Evolutionary conservation across 1,139 yeast genomes (phyloP).

Genomic region (Protomyces arabidopsidicola): DNA sequence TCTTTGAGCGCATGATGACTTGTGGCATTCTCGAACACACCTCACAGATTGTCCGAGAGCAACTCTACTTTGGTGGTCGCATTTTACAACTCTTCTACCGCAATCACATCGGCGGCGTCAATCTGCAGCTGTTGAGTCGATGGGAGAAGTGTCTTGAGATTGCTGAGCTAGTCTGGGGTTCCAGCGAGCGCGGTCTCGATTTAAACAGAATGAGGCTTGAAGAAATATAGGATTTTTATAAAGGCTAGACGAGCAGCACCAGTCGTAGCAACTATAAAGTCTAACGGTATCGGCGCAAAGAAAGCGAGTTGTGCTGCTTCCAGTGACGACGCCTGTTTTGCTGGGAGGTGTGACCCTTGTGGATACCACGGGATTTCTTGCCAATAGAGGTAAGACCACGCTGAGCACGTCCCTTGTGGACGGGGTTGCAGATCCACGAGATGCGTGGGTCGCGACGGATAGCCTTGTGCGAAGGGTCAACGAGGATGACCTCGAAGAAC

Average conservation of each 20-base stretch:
- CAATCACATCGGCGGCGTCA: constrained; percentile 1
- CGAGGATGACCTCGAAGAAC: constrained; percentile 95
- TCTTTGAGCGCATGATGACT: not conserved
- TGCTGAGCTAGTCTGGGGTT: constrained; percentile 19
- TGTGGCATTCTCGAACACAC: constrained; percentile 3
- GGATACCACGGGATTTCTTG: constrained; percentile 68
- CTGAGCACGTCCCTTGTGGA: constrained; percentile 99
- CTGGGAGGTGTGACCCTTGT: constrained; percentile 81
- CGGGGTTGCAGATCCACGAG: constrained; percentile 99
- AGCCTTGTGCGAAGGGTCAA: constrained; percentile 97
- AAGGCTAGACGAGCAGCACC: not conserved
- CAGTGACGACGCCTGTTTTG: constrained; percentile 78
- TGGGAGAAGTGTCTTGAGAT: constrained; percentile 23
- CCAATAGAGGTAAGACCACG: constrained; percentile 86
- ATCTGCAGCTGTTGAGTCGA: not conserved
- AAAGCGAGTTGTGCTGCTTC: constrained; percentile 98
- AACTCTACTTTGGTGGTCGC: constrained; percentile 19
- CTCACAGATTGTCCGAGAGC: constrained; percentile 8
- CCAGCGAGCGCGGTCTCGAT: constrained; percentile 2
- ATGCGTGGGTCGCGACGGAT: constrained; percentile 97
- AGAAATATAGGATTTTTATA: not conserved
- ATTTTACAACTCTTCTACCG: constrained; percentile 12
- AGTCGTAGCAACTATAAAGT: constrained; percentile 50
- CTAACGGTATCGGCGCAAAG: constrained; percentile 99
- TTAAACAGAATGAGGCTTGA: constrained; percentile 9